phyloP scores from a whole-genome alignment of 2,329 filamentous ascomycete species.

The Scortechinia acanthostroma region DNA sequence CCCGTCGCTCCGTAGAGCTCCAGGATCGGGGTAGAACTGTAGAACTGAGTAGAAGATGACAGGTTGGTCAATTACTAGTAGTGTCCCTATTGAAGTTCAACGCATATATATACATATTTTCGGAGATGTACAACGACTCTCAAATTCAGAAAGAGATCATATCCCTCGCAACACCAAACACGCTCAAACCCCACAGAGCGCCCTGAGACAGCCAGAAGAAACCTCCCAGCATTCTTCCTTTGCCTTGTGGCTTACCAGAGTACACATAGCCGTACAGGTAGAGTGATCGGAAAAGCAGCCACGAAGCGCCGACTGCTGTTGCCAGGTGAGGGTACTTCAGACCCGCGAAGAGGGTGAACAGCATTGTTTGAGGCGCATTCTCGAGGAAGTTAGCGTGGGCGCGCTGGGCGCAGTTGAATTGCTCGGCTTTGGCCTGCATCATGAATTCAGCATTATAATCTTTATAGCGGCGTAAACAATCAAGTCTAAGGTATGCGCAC shows the following conservation, averaged over 20 bases:
- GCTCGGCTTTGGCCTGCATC: constrained; percentile 26
- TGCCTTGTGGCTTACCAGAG: constrained; percentile 23
- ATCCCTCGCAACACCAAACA: constrained; percentile 1
- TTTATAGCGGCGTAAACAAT: constrained; percentile 25
- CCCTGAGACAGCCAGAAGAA: neutral
- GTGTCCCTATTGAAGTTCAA: too few relatives aligned
- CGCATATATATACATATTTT: too few relatives aligned
- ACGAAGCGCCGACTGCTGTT: constrained; percentile 33
- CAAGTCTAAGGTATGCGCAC: constrained; percentile 22
- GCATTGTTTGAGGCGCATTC: constrained; percentile 40
- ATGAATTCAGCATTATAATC: too few relatives aligned
- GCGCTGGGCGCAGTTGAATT: constrained; percentile 44
- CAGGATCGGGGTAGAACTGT: too few relatives aligned
- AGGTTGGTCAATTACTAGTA: too few relatives aligned
- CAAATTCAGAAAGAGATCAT: neutral
- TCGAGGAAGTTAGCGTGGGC: constrained; percentile 53
- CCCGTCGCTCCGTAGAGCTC: too few relatives aligned
- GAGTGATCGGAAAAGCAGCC: constrained; percentile 37
- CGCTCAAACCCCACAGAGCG: constrained; percentile 1
- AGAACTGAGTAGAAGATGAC: too few relatives aligned
- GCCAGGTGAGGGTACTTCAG: constrained; percentile 39
- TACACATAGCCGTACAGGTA: constrained; percentile 38
- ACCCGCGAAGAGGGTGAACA: constrained; percentile 42
- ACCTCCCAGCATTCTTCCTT: constrained; percentile 20
- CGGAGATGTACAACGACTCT: too few relatives aligned